These are phyloP conservation scores for Pyrenochaeta sp. DNA, from an alignment of 2,329 filamentous ascomycete species.

Conservation along the genomic window DNA sequence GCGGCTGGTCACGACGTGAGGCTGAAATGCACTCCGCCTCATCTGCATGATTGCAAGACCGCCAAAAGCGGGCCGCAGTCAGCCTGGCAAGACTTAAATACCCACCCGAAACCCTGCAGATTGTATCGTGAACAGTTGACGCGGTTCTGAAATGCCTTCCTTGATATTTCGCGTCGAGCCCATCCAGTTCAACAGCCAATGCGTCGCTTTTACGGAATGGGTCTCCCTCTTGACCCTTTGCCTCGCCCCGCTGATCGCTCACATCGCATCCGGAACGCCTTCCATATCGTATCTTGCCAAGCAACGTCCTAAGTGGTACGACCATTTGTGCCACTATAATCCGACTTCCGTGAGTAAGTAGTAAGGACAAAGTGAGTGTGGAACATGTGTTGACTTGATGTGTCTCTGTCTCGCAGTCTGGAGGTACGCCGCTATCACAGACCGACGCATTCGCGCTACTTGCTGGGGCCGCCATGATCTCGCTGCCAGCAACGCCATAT, in stretches of 20 bases:
- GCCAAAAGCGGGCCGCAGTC: too few species aligned
- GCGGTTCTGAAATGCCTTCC: not conserved
- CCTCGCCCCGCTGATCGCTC: conserved; percentile 44
- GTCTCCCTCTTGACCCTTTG: conserved; percentile 40
- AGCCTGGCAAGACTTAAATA: not conserved
- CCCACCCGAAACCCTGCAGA: not conserved
- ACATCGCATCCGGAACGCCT: conserved; percentile 39
- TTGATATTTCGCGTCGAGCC: conserved; percentile 2
- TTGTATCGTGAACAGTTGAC: not conserved
- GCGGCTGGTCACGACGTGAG: too few species aligned
- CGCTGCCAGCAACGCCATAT: conserved; percentile 45
- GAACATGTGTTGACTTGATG: too few species aligned
- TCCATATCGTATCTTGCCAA: conserved; percentile 23
- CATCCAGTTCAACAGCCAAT: conserved; percentile 11
- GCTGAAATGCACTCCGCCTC: too few species aligned
- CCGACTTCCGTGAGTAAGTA: conserved; percentile 43
- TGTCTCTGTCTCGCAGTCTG: conserved; percentile 26
- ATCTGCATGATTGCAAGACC: too few species aligned
- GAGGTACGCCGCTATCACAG: conserved; percentile 47
- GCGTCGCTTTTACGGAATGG: conserved; percentile 39
- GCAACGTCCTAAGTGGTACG: conserved; percentile 37
- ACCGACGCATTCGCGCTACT: conserved; percentile 42
- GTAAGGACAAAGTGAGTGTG: too few species aligned
- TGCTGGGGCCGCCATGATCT: conserved; percentile 38
- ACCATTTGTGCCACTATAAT: conserved; percentile 42